Conservation (phyloP, 2,329 filamentous ascomycete species). For the Ophiostoma piceae region DNA sequence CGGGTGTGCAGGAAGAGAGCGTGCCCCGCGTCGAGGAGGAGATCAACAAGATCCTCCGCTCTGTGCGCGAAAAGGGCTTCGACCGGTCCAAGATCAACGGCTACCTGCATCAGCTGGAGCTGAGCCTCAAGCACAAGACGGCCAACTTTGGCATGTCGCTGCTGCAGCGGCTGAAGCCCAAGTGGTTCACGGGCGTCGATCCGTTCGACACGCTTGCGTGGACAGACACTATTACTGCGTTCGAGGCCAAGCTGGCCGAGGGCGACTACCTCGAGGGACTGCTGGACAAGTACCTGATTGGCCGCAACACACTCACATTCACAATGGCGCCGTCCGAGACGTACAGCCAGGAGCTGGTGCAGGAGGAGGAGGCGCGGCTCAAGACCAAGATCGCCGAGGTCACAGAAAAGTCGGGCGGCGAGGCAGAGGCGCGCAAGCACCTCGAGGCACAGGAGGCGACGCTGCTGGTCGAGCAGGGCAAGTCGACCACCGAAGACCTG, state of each 20-base stretch:
- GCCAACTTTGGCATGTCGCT: slow-evolving; percentile 90
- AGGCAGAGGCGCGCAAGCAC: slow-evolving; percentile 55
- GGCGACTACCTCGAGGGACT: slow-evolving; percentile 78
- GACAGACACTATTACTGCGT: slow-evolving; percentile 81
- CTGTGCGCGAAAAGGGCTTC: slow-evolving; percentile 71
- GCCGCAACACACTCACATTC: slow-evolving; percentile 81
- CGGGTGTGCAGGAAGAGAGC: slow-evolving; percentile 78
- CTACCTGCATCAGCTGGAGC: slow-evolving; percentile 85
- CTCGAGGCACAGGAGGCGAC: slow-evolving; percentile 75
- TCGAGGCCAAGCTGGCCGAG: slow-evolving; percentile 69
- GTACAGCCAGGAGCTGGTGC: slow-evolving; percentile 67
- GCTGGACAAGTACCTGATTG: slow-evolving; percentile 84
- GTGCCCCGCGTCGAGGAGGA: slow-evolving; percentile 70
- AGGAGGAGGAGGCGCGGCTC: slow-evolving; percentile 73
- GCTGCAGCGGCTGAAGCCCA: slow-evolving; percentile 79
- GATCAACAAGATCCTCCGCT: slow-evolving; percentile 65
- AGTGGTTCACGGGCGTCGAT: slow-evolving; percentile 94
- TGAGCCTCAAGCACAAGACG: slow-evolving; percentile 93
- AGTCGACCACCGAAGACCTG: slow-evolving; percentile 76
- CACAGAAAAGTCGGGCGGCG: slow-evolving; percentile 61
- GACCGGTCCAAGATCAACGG: slow-evolving; percentile 88
- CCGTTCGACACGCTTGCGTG: slow-evolving; percentile 87
- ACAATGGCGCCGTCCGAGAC: slow-evolving; percentile 83
- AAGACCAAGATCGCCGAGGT: slow-evolving; percentile 67
- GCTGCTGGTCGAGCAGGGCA: slow-evolving; percentile 75